Evolutionary conservation across 2,329 filamentous ascomycete genomes (phyloP).

Genomic region (Chrysosporium keratinophilum): DNA sequence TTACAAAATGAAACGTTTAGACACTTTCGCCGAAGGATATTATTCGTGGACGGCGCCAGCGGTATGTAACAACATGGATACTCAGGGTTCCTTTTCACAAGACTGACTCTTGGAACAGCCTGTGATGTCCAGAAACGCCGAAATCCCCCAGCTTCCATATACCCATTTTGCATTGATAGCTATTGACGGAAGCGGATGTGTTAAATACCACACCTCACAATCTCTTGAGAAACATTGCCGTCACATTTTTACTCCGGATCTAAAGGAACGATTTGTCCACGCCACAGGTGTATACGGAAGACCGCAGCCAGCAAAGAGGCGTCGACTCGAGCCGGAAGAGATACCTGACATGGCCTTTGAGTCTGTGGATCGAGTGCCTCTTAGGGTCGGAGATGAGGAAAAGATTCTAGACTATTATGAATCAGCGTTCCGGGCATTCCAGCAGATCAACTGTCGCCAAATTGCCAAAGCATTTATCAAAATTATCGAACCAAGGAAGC

Average conservation of each 20-base stretch:
- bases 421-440: slow-evolving; percentile 34
- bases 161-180: slow-evolving; percentile 14
- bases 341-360: slow-evolving; percentile 7
- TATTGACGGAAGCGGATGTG: slow-evolving; percentile 13
- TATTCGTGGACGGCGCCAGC: background rate
- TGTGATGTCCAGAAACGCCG: background rate
- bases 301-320: slow-evolving; percentile 1
- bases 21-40: background rate
- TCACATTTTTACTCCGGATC: slow-evolving; percentile 12
- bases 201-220: slow-evolving; percentile 13
- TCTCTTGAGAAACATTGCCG: slow-evolving; percentile 12
- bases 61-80: background rate
- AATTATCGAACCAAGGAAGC: slow-evolving; percentile 39
- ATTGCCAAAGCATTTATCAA: slow-evolving; percentile 40
- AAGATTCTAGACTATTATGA: slow-evolving; percentile 34
- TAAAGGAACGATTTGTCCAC: slow-evolving; percentile 12
- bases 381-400: slow-evolving; percentile 32
- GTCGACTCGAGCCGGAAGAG: slow-evolving; percentile 5
- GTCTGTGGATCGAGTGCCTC: slow-evolving; percentile 11
- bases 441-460: slow-evolving; percentile 38
- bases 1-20: background rate
- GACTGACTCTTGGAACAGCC: slow-evolving; percentile 4
- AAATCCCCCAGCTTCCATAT: slow-evolving; percentile 5
- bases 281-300: slow-evolving; percentile 6
- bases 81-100: background rate